Percentiles rank a stretch among this genome's conserved stretches.
Evolutionary conservation across 441 rosid genomes (phyloP).

Genomic region (Arabidopsis hybrid): DNA sequence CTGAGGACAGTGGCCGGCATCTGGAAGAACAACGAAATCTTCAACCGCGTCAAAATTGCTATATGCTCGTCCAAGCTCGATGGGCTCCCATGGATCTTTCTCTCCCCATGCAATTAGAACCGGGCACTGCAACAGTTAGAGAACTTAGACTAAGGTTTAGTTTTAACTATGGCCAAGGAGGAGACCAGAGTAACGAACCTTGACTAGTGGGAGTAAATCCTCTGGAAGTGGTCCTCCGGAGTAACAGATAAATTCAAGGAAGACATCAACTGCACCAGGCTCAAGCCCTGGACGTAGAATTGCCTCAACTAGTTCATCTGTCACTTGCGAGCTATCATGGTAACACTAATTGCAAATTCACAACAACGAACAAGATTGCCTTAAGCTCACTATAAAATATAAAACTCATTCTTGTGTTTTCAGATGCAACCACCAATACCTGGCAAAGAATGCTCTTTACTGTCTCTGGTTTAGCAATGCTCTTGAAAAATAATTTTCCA

Average conservation of each 20-base stretch:
- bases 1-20: constrained; percentile 97
- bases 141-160: constrained; percentile 1
- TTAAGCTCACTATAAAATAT: constrained; percentile 1
- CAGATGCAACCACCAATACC: constrained; percentile 48
- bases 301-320: constrained; percentile 79
- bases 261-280: constrained; percentile 89
- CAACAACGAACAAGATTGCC: constrained; percentile 18
- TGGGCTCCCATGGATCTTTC: constrained; percentile 99
- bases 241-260: constrained; percentile 92
- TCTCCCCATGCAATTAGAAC: constrained; percentile 95
- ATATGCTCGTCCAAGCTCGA: constrained; percentile 81
- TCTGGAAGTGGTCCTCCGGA: constrained; percentile 91
- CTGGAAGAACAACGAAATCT: constrained; percentile 76
- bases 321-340: constrained; percentile 80
- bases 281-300: constrained; percentile 86
- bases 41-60: constrained; percentile 67
- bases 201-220: constrained; percentile 80
- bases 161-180: background rate
- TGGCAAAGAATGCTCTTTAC: constrained; percentile 76
- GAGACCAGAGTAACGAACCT: constrained; percentile 51
- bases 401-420: background rate
- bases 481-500: constrained; percentile 67
- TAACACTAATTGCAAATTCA: constrained; percentile 68
- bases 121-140: constrained; percentile 62
- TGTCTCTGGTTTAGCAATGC: constrained; percentile 71